Conservation (phyloP, 1,284 basidiomycete species). For the Cronartium quercuum region DNA sequence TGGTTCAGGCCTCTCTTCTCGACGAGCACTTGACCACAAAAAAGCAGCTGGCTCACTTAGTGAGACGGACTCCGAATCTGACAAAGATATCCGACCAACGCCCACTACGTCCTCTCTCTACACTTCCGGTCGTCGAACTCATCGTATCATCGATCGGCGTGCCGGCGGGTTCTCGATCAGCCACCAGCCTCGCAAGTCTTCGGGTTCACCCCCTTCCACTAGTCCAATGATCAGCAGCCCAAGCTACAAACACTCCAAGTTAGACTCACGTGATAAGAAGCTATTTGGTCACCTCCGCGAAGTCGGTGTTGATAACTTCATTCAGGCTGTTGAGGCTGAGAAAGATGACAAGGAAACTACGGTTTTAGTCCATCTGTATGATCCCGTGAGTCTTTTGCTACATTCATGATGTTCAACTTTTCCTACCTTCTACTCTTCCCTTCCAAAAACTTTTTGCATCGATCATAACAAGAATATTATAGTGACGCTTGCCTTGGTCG, state of each 20-base stretch:
- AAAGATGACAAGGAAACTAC: constrained; percentile 57
- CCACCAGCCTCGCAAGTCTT: neutral
- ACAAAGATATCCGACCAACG: neutral
- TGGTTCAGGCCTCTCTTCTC: neutral
- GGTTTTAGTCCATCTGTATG: constrained; percentile 76
- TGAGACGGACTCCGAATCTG: constrained; percentile 13
- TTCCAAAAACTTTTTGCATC: constrained; percentile 59
- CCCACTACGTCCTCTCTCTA: constrained; percentile 3
- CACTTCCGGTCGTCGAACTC: constrained; percentile 3
- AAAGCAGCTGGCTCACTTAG: constrained; percentile 2
- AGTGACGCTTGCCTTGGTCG: too few relatives aligned
- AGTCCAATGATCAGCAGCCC: neutral
- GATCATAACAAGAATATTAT: constrained; percentile 48
- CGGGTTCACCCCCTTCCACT: neutral
- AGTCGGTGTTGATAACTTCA: constrained; percentile 66
- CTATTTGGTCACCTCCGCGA: constrained; percentile 73
- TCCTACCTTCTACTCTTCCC: neutral
- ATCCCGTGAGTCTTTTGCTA: constrained; percentile 58
- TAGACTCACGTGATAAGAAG: constrained; percentile 52
- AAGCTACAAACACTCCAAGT: neutral
- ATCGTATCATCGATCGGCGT: neutral
- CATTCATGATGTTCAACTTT: neutral
- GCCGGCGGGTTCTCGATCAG: neutral
- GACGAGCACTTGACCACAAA: neutral
- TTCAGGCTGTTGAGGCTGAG: constrained; percentile 61